A percentile compares a stretch with the other conserved stretches of the same genome.
Conservation (phyloP, 345 rosid genomes). For the Geranium brycei region DNA sequence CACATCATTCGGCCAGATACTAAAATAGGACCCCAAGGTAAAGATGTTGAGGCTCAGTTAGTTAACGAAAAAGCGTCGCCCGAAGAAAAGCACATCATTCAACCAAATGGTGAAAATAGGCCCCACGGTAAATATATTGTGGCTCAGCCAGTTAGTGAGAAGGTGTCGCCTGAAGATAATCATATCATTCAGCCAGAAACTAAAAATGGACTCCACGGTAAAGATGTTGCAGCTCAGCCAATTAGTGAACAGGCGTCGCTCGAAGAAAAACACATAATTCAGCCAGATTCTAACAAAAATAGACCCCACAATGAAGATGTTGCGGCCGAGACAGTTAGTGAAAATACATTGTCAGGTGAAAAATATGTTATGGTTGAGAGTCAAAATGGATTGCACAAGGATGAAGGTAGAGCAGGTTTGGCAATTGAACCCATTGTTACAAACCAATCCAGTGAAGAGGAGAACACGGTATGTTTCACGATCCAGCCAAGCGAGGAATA, state of each 20-base stretch:
- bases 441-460: neutral
- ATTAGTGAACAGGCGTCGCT: neutral
- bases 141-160: too few species aligned
- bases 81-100: too few species aligned
- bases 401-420: neutral
- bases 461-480: neutral
- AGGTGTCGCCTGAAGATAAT: too few species aligned
- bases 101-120: too few species aligned
- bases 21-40: neutral
- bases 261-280: too few species aligned
- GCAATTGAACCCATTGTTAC: neutral
- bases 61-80: too few species aligned
- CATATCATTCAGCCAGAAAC: too few species aligned
- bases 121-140: too few species aligned
- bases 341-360: neutral
- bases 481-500: neutral
- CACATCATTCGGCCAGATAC: too few species aligned
- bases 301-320: neutral
- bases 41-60: too few species aligned
- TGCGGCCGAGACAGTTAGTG: neutral
- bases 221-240: neutral
- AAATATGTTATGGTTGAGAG: neutral
- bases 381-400: too few species aligned
- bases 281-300: too few species aligned
- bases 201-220: neutral